Conservation (phyloP, 495 filamentous ascomycete genomes). For the Glarea lozoyensis region DNA sequence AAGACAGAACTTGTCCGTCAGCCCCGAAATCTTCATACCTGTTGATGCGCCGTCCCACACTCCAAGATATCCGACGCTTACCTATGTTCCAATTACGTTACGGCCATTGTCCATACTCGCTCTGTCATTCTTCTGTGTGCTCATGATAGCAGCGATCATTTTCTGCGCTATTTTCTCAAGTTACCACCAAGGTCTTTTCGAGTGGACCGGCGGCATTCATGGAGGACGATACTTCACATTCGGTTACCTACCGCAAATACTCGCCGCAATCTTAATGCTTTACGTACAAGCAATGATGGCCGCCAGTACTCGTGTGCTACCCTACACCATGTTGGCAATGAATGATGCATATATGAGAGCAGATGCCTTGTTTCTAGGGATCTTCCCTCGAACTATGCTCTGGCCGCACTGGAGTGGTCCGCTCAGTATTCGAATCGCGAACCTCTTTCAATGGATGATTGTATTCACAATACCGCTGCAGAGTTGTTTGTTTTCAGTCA, state of each 20-base stretch:
- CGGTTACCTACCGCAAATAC: constrained; percentile 69
- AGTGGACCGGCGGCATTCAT: constrained; percentile 52
- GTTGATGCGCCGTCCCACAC: constrained; percentile 12
- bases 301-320: constrained; percentile 67
- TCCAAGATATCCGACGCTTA: constrained; percentile 15
- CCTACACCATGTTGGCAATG: constrained; percentile 68
- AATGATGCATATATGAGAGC: constrained; percentile 33
- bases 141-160: constrained; percentile 63
- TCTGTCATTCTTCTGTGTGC: constrained; percentile 50
- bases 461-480: constrained; percentile 57
- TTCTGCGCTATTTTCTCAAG: constrained; percentile 68
- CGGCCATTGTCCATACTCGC: constrained; percentile 49
- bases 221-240: constrained; percentile 77
- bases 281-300: constrained; percentile 66
- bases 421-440: constrained; percentile 41
- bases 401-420: constrained; percentile 50
- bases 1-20: background rate
- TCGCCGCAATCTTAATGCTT: constrained; percentile 64
- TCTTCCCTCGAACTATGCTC: constrained; percentile 44
- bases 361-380: constrained; percentile 22
- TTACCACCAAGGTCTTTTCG: constrained; percentile 51
- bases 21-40: constrained; percentile 17
- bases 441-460: constrained; percentile 52
- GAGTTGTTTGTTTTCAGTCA: constrained; percentile 54
- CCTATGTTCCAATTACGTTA: constrained; percentile 47